Percentiles rank a stretch among this genome's conserved stretches.
phyloP scores from a whole-genome alignment of 495 filamentous ascomycete genomes.

The Neurospora intermedia region DNA sequence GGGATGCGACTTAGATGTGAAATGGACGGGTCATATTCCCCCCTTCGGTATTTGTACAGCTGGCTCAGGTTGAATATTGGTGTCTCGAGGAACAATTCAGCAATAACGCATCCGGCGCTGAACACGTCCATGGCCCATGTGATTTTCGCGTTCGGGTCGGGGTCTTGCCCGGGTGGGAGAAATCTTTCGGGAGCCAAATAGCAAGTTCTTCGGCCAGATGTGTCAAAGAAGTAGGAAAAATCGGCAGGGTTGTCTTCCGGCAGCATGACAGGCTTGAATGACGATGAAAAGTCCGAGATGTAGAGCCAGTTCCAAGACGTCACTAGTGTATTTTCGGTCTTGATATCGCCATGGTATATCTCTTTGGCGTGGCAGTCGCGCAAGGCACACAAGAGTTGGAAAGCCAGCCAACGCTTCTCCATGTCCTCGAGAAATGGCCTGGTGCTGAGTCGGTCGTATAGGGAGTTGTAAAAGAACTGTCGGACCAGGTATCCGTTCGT shows the following conservation, averaged over 20 bases:
- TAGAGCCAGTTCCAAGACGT: slow-evolving; percentile 99
- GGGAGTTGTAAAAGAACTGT: slow-evolving; percentile 89
- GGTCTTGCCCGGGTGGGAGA: slow-evolving; percentile 53
- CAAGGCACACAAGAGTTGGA: slow-evolving; percentile 86
- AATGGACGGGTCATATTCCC: slow-evolving; percentile 81
- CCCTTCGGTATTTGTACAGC: slow-evolving; percentile 84
- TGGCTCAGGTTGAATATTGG: slow-evolving; percentile 90
- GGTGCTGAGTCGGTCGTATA: slow-evolving; percentile 95
- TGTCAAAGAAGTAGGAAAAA: slow-evolving; percentile 96
- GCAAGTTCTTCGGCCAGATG: slow-evolving; percentile 84
- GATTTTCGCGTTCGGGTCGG: slow-evolving; percentile 44
- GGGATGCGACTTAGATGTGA: slow-evolving; percentile 76
- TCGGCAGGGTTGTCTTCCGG: slow-evolving; percentile 96
- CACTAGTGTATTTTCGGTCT: slow-evolving; percentile 90
- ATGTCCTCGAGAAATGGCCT: slow-evolving; percentile 95
- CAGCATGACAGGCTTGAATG: slow-evolving; percentile 89
- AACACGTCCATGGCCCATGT: slow-evolving; percentile 98
- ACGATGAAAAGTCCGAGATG: slow-evolving; percentile 87
- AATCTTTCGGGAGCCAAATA: slow-evolving; percentile 95
- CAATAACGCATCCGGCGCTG: slow-evolving; percentile 93
- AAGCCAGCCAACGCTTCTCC: slow-evolving; percentile 98
- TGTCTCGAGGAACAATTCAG: slow-evolving; percentile 90
- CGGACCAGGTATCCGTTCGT: slow-evolving; percentile 90
- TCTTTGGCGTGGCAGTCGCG: slow-evolving; percentile 87
- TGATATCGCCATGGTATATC: slow-evolving; percentile 95